Evolutionary conservation across 371 early-diverging fungal species (phyloP).

Genomic region (Globomyces sp.): DNA sequence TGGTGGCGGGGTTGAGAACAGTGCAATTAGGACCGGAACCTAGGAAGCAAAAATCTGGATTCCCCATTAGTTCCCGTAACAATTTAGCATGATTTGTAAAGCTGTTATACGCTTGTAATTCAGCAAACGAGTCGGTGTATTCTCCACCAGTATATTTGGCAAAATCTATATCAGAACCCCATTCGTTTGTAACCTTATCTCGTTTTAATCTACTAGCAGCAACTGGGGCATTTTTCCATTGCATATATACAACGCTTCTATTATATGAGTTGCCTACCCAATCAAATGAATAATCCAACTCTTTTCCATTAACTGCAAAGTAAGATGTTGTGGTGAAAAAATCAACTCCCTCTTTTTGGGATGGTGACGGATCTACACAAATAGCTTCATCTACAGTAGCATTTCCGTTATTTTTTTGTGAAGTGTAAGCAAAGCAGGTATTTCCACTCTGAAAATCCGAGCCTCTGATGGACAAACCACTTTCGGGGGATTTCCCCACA

Average conservation of each 20-base stretch:
- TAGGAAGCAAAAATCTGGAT: conserved; percentile 24
- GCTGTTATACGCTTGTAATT: conserved; percentile 30
- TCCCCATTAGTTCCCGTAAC: conserved; percentile 21
- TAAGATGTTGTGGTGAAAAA: conserved; percentile 18
- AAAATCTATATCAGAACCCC: conserved; percentile 28
- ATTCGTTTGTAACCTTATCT: conserved; percentile 11
- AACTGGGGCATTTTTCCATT: conserved; percentile 29
- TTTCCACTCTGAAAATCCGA: conserved; percentile 27
- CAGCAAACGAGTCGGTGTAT: conserved; percentile 23
- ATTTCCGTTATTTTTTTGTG: conserved; percentile 17
- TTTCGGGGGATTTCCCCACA: conserved; percentile 13
- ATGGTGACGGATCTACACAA: conserved; percentile 26
- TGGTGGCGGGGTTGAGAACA: conserved; percentile 22
- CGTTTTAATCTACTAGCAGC: conserved; percentile 23
- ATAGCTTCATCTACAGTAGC: conserved; percentile 19
- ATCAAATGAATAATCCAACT: conserved; percentile 29
- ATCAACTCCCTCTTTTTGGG: conserved; percentile 14
- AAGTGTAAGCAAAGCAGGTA: conserved; percentile 30
- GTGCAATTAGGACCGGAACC: conserved; percentile 32
- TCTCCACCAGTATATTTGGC: conserved; percentile 22
- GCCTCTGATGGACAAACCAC: conserved; percentile 22
- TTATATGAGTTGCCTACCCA: conserved; percentile 30
- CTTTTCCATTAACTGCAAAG: conserved; percentile 30
- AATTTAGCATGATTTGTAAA: conserved; percentile 25
- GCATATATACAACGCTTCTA: conserved; percentile 19